phyloP scores from a whole-genome alignment of 2,329 filamentous ascomycete genomes.

The Colletotrichum paranaense region DNA sequence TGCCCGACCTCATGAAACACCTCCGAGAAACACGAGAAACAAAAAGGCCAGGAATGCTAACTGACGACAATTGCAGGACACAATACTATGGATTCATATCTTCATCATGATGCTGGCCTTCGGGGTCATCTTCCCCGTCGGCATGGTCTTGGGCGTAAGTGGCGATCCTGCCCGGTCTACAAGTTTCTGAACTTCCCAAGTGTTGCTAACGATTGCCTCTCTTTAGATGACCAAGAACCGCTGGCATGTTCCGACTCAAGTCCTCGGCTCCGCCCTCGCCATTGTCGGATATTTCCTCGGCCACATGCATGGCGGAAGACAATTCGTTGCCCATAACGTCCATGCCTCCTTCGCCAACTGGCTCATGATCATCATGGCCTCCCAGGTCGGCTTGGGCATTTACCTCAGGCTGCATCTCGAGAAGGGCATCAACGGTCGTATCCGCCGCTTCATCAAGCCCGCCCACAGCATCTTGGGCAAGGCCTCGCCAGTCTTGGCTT shows the following conservation, averaged over 20 bases:
- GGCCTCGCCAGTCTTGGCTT: constrained; percentile 84
- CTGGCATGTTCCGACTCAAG: constrained; percentile 94
- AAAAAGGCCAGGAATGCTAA: constrained; percentile 44
- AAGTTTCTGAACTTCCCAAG: neutral
- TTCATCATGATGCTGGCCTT: constrained; percentile 87
- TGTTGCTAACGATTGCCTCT: constrained; percentile 26
- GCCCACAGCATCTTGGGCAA: constrained; percentile 88
- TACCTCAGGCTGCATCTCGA: constrained; percentile 93
- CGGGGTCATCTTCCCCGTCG: constrained; percentile 90
- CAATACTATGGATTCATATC: constrained; percentile 93
- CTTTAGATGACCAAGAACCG: constrained; percentile 84
- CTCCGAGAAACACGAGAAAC: neutral
- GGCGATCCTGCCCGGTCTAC: neutral
- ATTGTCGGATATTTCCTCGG: constrained; percentile 91
- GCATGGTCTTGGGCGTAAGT: constrained; percentile 93
- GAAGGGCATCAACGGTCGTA: constrained; percentile 81
- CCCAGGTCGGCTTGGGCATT: constrained; percentile 82
- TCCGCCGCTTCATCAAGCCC: constrained; percentile 77
- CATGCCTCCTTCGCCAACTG: constrained; percentile 84
- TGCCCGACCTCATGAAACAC: neutral
- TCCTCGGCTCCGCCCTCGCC: constrained; percentile 78
- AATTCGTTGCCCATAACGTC: constrained; percentile 80
- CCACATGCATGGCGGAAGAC: constrained; percentile 88
- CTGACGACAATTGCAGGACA: constrained; percentile 64
- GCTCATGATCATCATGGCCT: constrained; percentile 82